Conservation (phyloP, 352 stramenopile species). For the Peronospora destructor region DNA sequence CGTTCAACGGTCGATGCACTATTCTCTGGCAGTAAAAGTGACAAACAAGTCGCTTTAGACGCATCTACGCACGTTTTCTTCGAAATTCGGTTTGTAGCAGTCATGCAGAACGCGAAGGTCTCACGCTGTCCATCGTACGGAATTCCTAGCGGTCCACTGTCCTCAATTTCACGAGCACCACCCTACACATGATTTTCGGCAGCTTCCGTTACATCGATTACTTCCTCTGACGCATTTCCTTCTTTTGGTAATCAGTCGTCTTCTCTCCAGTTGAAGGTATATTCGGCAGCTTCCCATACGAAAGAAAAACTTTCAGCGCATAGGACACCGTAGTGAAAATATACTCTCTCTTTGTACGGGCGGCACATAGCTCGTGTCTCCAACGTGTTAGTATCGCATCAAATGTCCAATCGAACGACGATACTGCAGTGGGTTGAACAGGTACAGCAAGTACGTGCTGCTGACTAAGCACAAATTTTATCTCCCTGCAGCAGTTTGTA, state of each 20-base stretch:
- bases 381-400: conserved; percentile 54
- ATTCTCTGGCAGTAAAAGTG: conserved; percentile 19
- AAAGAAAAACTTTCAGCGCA: conserved; percentile 75
- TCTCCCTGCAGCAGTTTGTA: conserved; percentile 50
- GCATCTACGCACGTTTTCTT: conserved; percentile 52
- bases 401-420: conserved; percentile 79
- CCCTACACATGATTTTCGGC: conserved; percentile 6
- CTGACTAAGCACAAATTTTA: conserved; percentile 68
- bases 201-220: background rate
- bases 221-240: too few relatives aligned
- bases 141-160: conserved; percentile 57
- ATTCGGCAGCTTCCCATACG: conserved; percentile 67
- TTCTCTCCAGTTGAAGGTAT: conserved; percentile 10
- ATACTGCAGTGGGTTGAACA: conserved; percentile 81
- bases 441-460: conserved; percentile 84
- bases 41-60: conserved; percentile 50
- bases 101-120: conserved; percentile 60
- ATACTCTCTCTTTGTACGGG: conserved; percentile 65
- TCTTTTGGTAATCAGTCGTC: background rate
- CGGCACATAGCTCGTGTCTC: conserved; percentile 38
- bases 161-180: conserved; percentile 40
- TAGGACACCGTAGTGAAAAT: conserved; percentile 65
- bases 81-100: conserved; percentile 67
- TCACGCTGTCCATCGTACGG: conserved; percentile 45
- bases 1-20: conserved; percentile 6